Base-by-base conservation (phyloP, 305 asterid species). In the Fraxinus sp. region DNA sequence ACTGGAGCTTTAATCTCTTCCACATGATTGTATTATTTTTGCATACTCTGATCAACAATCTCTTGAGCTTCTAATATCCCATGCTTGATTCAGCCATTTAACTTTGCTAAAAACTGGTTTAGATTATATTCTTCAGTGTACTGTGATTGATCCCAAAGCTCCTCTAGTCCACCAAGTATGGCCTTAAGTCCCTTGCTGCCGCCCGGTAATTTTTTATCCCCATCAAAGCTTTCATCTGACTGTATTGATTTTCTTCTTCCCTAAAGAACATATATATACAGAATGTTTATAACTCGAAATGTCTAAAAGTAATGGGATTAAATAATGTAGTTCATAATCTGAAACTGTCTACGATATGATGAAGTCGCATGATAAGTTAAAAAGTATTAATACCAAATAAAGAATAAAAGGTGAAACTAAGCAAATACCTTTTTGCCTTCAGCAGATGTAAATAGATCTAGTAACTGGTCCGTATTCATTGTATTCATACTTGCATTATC, bases 121-220 rank as follows among this genome's bases (percentile, higher is more conserved):
- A 96, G 88, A 80, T 95, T 92, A 88, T 96, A 96, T 87, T 96
- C 99, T 84, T 96, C 99, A 18, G 97, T 92, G 90, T 96, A 97
- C 87, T 95, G 98, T 71, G 99, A 93, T 80, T 97, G 98, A 87
- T 97, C 99, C 99, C 99, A 97, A n/a, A 97, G 98, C 80, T 97
- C 98, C 81, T 93, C 99, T 36, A 97, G 88, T 82, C 97, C 98
- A 41, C 98, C 99, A 74, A 97, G 97, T 82, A 97, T 93, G 79
- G 94, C 92, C 86, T 95, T 93, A 41, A 97, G 89, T 52, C 98
- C 98, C 93, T 92, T 95, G 30, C 93, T 93, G 52, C 88, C 81
- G 71, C 95, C 88, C 1, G 96, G 87, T 85, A 89, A n/a, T 83
- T 91, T 93, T 5, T 89, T 22, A 74, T 94, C 98, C 43, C 82